phyloP scores from a whole-genome alignment of 129 eudicot genomes.

The Flaveria robusta region DNA sequence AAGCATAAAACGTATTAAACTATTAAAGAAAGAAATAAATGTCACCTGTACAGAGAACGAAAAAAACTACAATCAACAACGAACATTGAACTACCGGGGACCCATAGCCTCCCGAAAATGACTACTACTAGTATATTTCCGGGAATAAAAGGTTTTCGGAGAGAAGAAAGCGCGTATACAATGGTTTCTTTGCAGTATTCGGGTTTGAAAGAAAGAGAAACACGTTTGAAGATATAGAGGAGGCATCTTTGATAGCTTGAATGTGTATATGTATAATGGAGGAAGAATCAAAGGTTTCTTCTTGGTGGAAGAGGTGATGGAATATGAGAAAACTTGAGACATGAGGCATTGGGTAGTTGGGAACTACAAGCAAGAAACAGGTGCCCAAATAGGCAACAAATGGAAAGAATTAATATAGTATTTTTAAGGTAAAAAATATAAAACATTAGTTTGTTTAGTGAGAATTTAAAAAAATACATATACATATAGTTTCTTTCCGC shows the following conservation, averaged over 20 bases:
- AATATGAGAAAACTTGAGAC: conserved; percentile 85
- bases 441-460: background rate
- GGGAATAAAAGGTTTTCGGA: background rate
- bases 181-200: conserved; percentile 4
- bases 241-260: conserved; percentile 50
- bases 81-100: conserved; percentile 28
- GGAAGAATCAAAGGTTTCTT: conserved; percentile 88
- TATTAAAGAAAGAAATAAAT: background rate
- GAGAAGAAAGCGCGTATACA: background rate
- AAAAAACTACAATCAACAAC: conserved; percentile 44
- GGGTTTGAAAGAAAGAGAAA: conserved; percentile 31
- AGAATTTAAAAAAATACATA: background rate
- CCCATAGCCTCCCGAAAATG: conserved; percentile 42
- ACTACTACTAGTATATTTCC: background rate
- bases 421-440: background rate
- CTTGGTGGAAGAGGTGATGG: conserved; percentile 57
- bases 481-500: too few relatives aligned
- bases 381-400: conserved; percentile 53
- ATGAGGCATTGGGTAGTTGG: conserved; percentile 73
- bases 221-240: conserved; percentile 45
- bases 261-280: conserved; percentile 40
- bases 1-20: conserved; percentile 1
- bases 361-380: conserved; percentile 66
- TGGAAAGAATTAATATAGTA: conserved; percentile 12
- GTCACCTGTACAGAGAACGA: conserved; percentile 56